phyloP scores from a whole-genome alignment of 2,329 filamentous ascomycete genomes.

The Chalaropsis thielavioides region DNA sequence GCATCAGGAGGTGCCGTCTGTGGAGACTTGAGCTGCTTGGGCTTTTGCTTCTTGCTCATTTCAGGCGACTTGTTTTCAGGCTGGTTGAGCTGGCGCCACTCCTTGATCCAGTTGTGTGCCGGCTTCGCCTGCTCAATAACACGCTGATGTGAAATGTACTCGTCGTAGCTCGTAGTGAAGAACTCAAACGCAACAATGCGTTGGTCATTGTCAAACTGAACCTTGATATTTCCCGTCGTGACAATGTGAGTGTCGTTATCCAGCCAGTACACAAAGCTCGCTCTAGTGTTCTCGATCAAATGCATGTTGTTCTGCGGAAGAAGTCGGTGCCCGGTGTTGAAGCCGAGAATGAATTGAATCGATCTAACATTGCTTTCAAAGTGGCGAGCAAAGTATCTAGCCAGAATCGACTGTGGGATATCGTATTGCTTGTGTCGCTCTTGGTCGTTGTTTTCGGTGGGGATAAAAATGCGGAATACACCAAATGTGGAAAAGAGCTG shows the following conservation, averaged over 20 bases:
- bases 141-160: conserved; percentile 61
- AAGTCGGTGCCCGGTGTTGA: conserved; percentile 35
- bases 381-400: conserved; percentile 80
- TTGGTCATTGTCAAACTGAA: conserved; percentile 62
- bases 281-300: conserved; percentile 59
- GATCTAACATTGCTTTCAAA: conserved; percentile 75
- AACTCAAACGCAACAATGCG: conserved; percentile 81
- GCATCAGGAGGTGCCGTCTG: conserved; percentile 43
- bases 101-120: conserved; percentile 49
- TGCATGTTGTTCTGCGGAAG: conserved; percentile 46
- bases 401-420: conserved; percentile 64
- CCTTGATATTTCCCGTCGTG: conserved; percentile 60
- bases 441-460: conserved; percentile 39
- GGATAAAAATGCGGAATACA: conserved; percentile 60
- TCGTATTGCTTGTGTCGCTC: conserved; percentile 69
- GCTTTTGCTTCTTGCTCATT: conserved; percentile 52
- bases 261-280: conserved; percentile 82
- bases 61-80: conserved; percentile 45
- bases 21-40: conserved; percentile 44
- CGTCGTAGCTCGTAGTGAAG: conserved; percentile 58
- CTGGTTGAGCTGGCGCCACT: conserved; percentile 45
- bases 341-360: conserved; percentile 72
- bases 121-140: conserved; percentile 48
- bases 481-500: conserved; percentile 69
- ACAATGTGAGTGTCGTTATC: conserved; percentile 71